These are phyloP conservation scores for Evansstolkia leycettana DNA, from an alignment of 495 filamentous ascomycete species.

Conservation along the genomic window DNA sequence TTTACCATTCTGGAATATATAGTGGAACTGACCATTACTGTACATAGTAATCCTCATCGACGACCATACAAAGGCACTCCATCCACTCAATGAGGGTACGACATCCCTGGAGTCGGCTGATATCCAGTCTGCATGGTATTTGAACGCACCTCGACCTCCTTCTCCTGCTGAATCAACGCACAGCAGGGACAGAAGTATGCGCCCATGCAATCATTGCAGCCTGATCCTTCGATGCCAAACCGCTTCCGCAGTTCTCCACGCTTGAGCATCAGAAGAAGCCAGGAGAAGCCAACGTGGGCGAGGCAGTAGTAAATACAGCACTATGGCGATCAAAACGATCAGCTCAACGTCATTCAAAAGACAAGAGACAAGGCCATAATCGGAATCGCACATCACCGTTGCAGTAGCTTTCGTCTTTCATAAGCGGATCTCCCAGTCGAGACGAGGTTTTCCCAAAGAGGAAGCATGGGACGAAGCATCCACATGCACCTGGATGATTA, in stretches of 20 bases:
- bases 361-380: too few species aligned
- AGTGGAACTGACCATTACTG: too few species aligned
- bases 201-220: slow-evolving; percentile 35
- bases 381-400: slow-evolving; percentile 31
- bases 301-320: slow-evolving; percentile 15
- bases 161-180: slow-evolving; percentile 40
- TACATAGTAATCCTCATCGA: too few species aligned
- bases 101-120: slow-evolving; percentile 9
- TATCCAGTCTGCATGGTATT: slow-evolving; percentile 7
- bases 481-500: slow-evolving; percentile 20
- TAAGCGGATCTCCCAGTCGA: slow-evolving; percentile 30
- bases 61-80: too few species aligned
- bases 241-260: slow-evolving; percentile 39
- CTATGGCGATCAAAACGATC: slow-evolving; percentile 2
- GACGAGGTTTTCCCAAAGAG: slow-evolving; percentile 37
- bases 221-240: slow-evolving; percentile 42
- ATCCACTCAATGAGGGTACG: not conserved
- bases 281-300: slow-evolving; percentile 20
- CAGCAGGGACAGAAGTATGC: slow-evolving; percentile 41
- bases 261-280: slow-evolving; percentile 38
- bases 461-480: slow-evolving; percentile 41
- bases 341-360: too few species aligned
- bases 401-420: slow-evolving; percentile 31
- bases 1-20: too few species aligned
- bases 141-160: slow-evolving; percentile 27